These are phyloP conservation scores for Umbelopsis vinacea DNA, from an alignment of 192 early-diverging fungal genomes.

Conservation along the genomic window DNA sequence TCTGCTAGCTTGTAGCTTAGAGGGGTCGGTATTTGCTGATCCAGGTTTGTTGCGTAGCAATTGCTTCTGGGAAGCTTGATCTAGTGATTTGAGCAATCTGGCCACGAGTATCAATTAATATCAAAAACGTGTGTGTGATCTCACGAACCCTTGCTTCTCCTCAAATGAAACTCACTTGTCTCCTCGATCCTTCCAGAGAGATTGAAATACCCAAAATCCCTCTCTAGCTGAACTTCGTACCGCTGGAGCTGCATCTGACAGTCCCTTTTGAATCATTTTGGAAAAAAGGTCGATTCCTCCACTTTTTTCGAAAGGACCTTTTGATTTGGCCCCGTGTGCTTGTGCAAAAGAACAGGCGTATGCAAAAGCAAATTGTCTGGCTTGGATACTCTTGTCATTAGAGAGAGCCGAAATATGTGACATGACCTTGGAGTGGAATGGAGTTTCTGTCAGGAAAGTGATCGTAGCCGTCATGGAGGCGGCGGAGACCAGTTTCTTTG, in stretches of 20 bases:
- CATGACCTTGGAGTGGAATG: constrained; percentile 40
- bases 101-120: not conserved
- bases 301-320: constrained; percentile 34
- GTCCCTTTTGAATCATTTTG: constrained; percentile 45
- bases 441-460: constrained; percentile 33
- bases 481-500: constrained; percentile 43
- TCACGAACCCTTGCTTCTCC: not conserved
- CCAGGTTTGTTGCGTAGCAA: constrained; percentile 7
- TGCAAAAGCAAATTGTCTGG: constrained; percentile 31
- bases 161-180: constrained; percentile 36
- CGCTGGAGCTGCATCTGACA: constrained; percentile 43
- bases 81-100: constrained; percentile 6
- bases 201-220: constrained; percentile 43
- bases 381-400: constrained; percentile 47
- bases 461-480: constrained; percentile 27
- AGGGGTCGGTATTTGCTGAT: not conserved
- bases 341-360: constrained; percentile 34
- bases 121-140: too few relatives aligned
- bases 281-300: constrained; percentile 39
- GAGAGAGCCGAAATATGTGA: constrained; percentile 36
- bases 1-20: not conserved
- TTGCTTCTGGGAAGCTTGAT: constrained; percentile 6
- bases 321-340: constrained; percentile 31
- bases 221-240: constrained; percentile 45
- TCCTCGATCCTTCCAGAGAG: constrained; percentile 44